Conservation (phyloP, 441 rosid genomes). For the Adansonia madagascariensis region DNA sequence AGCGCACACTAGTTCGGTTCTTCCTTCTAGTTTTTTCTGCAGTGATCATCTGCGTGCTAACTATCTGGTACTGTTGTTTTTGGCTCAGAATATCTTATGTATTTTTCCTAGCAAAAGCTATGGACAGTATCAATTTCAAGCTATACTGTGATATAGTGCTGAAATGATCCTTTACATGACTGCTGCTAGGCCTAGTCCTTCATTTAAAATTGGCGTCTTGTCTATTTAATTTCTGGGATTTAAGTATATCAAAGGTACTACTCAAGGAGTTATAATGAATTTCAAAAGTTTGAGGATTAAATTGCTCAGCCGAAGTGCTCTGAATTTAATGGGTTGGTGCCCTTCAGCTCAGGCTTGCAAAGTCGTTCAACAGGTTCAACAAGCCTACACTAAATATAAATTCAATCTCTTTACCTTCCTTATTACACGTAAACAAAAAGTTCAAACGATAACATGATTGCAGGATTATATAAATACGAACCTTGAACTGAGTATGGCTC, state of each 20-base stretch:
- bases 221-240: background rate
- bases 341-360: too few species aligned
- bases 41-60: background rate
- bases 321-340: too few species aligned
- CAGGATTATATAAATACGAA: background rate
- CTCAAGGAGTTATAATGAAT: background rate
- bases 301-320: background rate
- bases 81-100: constrained; percentile 4
- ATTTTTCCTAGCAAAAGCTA: constrained; percentile 9
- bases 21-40: constrained; percentile 10
- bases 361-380: too few species aligned
- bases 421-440: too few species aligned
- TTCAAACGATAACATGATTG: too few species aligned
- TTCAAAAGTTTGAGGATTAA: background rate
- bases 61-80: background rate
- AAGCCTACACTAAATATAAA: too few species aligned
- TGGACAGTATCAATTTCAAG: background rate
- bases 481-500: background rate
- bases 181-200: background rate
- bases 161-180: constrained; percentile 5
- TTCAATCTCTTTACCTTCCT: too few species aligned
- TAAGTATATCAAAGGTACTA: background rate
- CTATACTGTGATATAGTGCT: background rate
- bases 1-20: background rate
- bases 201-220: background rate